Base-by-base conservation (phyloP, 2,329 filamentous ascomycete genomes). In the Alternaria infectoria region DNA sequence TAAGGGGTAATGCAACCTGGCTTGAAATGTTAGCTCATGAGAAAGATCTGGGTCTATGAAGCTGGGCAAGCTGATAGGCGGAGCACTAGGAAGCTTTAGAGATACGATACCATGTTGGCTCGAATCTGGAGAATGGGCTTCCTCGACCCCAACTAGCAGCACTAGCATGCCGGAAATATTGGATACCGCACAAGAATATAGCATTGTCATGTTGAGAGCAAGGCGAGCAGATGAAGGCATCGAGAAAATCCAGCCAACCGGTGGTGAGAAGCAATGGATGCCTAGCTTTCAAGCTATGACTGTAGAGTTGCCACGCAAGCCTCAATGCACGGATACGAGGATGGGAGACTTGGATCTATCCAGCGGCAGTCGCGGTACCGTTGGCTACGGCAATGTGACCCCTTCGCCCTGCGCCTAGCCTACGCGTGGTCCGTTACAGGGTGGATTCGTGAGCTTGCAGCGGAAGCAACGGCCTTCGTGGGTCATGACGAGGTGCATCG, bases 401-500 rank as follows among this genome's bases (percentile, higher is more conserved):
- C 28, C 32, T 55, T 54, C 45, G 57, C 56, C 58, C 47, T 58
- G 51, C 51, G 45, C 32, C 26, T 30, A n/a, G 45, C 56, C 45
- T 64, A 26, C 51, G 61, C 61, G 50, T 32, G n/a, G 40, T 60
- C 57, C 50, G 56, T 43, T n/a, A 30, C 26, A 28, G 49, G 32
- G 58, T 50, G 28, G 44, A 50, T 15, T 45, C 54, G 32, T 59
- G 55, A 47, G 30, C 57, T 19, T 30, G 54, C 44, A 57, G 55
- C 61, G 58, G 59, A 65, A 62, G 57, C 40, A 58, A 64, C 52
- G 55, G 65, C 25, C 36, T 12, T 52, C 45, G 50, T 46, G 61
- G 45, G 50, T 25, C 28, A 36, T 59, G 21, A 43, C 21, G n/a
- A 61, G 59, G 56, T 43, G 17, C 15, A 57, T 62, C 21, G 25